Percentiles rank a stretch among this genome's conserved stretches.
Evolutionary conservation across 2,329 filamentous ascomycete genomes (phyloP).

Genomic region (Penicillium nordicum): DNA sequence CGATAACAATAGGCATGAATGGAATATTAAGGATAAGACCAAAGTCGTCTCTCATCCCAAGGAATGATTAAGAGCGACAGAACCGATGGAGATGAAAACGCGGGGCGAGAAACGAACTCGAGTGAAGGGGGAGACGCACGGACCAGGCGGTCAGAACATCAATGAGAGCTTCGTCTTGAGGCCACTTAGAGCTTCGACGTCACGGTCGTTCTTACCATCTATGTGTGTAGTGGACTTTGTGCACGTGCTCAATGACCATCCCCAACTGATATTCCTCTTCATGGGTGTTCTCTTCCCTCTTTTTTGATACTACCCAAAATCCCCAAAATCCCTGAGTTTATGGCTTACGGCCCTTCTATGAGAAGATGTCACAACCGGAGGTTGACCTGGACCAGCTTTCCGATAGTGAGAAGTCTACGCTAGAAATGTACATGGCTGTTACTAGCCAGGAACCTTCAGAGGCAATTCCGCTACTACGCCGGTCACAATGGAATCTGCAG

Average conservation of each 20-base stretch:
- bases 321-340: conserved; percentile 12
- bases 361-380: conserved; percentile 48
- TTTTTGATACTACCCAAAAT: background rate
- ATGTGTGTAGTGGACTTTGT: background rate
- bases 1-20: conserved; percentile 9
- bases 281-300: background rate
- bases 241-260: conserved; percentile 1
- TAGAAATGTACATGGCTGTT: conserved; percentile 84
- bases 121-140: conserved; percentile 24
- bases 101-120: conserved; percentile 24
- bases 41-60: conserved; percentile 17
- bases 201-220: background rate
- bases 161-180: conserved; percentile 9
- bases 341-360: conserved; percentile 20
- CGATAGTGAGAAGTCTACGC: conserved; percentile 71
- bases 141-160: conserved; percentile 27
- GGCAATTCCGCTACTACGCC: conserved; percentile 72
- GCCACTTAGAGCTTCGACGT: conserved; percentile 9
- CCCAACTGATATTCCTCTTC: background rate
- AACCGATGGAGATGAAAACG: conserved; percentile 20
- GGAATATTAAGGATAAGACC: conserved; percentile 16
- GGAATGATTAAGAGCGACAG: conserved; percentile 16
- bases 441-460: conserved; percentile 77
- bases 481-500: conserved; percentile 96
- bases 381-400: conserved; percentile 64